A percentile compares a stretch with the other conserved stretches of the same genome.
These are phyloP conservation scores for Arbutus unedo DNA, from an alignment of 148 eudicot species.

Conservation along the genomic window DNA sequence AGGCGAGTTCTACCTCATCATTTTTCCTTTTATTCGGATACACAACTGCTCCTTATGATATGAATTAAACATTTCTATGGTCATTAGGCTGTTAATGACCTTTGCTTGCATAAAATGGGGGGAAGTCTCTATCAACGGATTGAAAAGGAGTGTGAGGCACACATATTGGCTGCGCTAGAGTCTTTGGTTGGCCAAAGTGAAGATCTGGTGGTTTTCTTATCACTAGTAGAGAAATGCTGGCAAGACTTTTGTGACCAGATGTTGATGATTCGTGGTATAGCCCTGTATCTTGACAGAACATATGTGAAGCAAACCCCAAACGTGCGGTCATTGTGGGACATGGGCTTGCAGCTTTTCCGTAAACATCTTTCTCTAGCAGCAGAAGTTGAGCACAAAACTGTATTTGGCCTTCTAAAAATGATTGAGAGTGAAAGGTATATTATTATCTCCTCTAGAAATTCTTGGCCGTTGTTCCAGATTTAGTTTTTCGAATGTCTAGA, in stretches of 20 bases:
- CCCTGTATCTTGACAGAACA: slow-evolving; percentile 90
- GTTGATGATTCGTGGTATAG: slow-evolving; percentile 97
- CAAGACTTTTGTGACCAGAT: slow-evolving; percentile 97
- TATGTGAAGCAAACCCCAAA: slow-evolving; percentile 85
- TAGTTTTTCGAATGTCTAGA: not conserved
- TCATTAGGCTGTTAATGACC: slow-evolving; percentile 84
- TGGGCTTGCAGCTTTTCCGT: slow-evolving; percentile 95
- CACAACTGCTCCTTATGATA: not conserved
- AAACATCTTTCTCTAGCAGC: slow-evolving; percentile 78
- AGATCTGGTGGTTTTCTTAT: slow-evolving; percentile 85
- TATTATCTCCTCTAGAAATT: slow-evolving; percentile 1
- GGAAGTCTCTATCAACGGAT: slow-evolving; percentile 87
- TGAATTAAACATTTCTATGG: not conserved
- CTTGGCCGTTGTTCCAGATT: not conserved
- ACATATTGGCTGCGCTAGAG: slow-evolving; percentile 59
- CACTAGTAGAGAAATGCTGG: slow-evolving; percentile 92
- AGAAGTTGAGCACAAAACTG: slow-evolving; percentile 94
- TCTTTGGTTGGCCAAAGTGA: slow-evolving; percentile 93
- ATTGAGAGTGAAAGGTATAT: slow-evolving; percentile 90
- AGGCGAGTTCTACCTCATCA: slow-evolving; percentile 34
- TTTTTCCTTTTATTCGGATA: not conserved
- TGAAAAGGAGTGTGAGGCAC: slow-evolving; percentile 83
- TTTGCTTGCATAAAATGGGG: slow-evolving; percentile 91
- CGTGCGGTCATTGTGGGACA: slow-evolving; percentile 93
- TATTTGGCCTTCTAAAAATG: slow-evolving; percentile 92